Percentiles rank a stretch among this genome's conserved stretches.
Conservation (phyloP, 169 alveolate genomes). For the Ichthyophthirius multifiliis region DNA sequence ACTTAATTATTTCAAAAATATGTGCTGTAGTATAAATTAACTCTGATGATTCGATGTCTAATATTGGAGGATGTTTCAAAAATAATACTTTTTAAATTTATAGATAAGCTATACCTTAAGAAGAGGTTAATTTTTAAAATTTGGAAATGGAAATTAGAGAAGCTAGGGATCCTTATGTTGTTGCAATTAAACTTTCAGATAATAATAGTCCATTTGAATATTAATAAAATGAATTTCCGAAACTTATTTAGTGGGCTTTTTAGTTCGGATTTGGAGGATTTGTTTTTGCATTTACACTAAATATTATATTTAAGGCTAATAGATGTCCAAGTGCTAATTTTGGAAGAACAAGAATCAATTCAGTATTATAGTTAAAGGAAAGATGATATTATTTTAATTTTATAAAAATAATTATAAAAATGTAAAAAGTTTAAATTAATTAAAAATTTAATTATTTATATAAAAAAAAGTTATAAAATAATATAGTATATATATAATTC, state of each 20-base stretch:
- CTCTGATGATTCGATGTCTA: not conserved
- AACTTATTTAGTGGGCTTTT: not conserved
- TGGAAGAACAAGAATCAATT: not conserved
- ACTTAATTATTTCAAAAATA: not conserved
- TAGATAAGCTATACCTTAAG: not conserved
- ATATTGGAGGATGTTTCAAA: not conserved
- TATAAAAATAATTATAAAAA: too few relatives aligned
- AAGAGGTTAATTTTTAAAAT: not conserved
- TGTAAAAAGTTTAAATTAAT: too few relatives aligned
- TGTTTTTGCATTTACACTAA: not conserved
- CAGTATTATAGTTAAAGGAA: not conserved
- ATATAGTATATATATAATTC: too few relatives aligned
- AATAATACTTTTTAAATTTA: not conserved
- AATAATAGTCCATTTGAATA: not conserved
- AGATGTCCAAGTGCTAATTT: slow-evolving; percentile 5
- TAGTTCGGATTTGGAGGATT: not conserved
- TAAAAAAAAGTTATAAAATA: too few relatives aligned
- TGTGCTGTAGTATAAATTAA: not conserved
- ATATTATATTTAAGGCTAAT: not conserved
- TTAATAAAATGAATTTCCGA: not conserved
- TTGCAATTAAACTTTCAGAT: not conserved
- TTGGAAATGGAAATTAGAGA: not conserved
- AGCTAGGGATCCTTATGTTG: not conserved
- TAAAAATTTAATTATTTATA: too few relatives aligned
- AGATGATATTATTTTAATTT: too few relatives aligned